Evolutionary conservation across 202 grass and related monocot genomes (phyloP).

Genomic region (Schoenoplectus tabernaemontani): DNA sequence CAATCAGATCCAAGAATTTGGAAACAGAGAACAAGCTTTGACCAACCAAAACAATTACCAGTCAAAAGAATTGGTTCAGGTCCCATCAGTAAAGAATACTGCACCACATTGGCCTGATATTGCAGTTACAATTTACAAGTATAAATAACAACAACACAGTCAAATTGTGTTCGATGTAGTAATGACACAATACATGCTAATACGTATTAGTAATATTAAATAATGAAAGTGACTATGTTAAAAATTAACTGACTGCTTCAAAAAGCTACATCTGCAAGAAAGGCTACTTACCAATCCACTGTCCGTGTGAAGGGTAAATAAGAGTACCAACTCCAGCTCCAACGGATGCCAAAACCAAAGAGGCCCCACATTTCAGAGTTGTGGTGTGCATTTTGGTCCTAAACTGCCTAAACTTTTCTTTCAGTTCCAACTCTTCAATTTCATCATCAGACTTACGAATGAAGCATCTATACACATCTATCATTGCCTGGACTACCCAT

Average conservation of each 20-base stretch:
- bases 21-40: neutral
- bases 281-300: constrained; percentile 77
- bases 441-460: constrained; percentile 36
- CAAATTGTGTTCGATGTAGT: neutral
- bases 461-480: constrained; percentile 79
- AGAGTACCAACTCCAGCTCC: constrained; percentile 78
- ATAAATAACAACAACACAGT: neutral
- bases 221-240: neutral
- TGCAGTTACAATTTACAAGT: neutral
- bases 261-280: neutral
- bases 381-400: constrained; percentile 55
- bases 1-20: neutral
- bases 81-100: neutral
- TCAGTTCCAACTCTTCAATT: constrained; percentile 34
- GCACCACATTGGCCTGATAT: neutral
- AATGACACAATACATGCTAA: neutral
- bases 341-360: constrained; percentile 80
- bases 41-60: neutral
- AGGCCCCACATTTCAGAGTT: constrained; percentile 77
- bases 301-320: constrained; percentile 69
- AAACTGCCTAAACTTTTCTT: constrained; percentile 56
- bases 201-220: neutral
- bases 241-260: neutral
- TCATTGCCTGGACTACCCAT: constrained; percentile 72
- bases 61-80: neutral